These are phyloP conservation scores for Cladosporium sp. DNA, from an alignment of 2,329 filamentous ascomycete genomes.

Conservation along the genomic window DNA sequence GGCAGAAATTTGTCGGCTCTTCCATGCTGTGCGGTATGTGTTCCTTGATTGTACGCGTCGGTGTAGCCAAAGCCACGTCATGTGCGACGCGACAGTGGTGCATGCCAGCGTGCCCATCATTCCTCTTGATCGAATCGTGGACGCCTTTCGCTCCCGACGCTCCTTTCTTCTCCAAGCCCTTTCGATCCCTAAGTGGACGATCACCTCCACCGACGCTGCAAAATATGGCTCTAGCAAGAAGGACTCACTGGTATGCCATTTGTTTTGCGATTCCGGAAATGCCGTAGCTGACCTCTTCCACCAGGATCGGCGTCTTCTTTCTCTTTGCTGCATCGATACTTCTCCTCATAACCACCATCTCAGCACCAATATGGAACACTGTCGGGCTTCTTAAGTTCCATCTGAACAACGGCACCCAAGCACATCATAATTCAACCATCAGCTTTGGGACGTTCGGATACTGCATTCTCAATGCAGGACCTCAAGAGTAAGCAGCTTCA, in stretches of 20 bases:
- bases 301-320: conserved; percentile 48
- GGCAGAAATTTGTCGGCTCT: no score
- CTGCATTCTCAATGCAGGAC: conserved; percentile 37
- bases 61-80: not conserved
- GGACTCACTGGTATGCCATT: conserved; percentile 2
- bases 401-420: conserved; percentile 34
- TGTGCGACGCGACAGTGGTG: not conserved
- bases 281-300: not conserved
- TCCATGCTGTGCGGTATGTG: no score
- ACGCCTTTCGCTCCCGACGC: not conserved
- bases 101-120: not conserved
- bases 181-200: not conserved
- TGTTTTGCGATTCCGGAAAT: not conserved
- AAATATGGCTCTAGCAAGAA: not conserved
- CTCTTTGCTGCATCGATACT: conserved; percentile 51
- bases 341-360: conserved; percentile 53
- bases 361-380: conserved; percentile 52
- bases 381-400: conserved; percentile 50
- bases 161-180: not conserved
- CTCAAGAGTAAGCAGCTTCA: conserved; percentile 1
- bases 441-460: conserved; percentile 58
- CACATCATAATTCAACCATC: conserved; percentile 33
- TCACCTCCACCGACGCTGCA: not conserved
- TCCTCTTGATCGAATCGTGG: not conserved
- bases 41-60: no score